These are phyloP conservation scores for Psilocybe cubensis DNA, from an alignment of 768 basidiomycete genomes.

Conservation along the genomic window DNA sequence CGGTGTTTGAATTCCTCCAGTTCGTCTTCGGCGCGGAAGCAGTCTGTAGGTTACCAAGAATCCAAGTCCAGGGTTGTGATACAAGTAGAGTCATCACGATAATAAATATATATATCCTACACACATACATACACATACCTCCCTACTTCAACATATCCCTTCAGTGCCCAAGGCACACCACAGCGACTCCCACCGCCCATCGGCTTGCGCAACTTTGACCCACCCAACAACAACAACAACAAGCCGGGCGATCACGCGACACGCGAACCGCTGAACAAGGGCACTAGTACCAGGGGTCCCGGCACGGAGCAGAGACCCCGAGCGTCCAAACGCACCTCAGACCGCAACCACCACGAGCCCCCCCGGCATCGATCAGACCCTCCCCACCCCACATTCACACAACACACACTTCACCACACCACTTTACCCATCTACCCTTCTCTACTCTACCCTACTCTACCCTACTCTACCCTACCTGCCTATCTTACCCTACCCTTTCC, in stretches of 20 bases:
- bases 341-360: conserved; percentile 28
- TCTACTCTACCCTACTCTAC: not conserved
- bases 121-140: not conserved
- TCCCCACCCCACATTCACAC: not conserved
- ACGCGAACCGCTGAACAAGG: not conserved
- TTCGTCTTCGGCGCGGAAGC: too few relatives aligned
- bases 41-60: too few relatives aligned
- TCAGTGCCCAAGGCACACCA: too few relatives aligned
- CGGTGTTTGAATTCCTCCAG: too few relatives aligned
- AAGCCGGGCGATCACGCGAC: not conserved
- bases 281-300: conserved; percentile 25
- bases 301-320: conserved; percentile 25
- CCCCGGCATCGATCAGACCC: conserved; percentile 1
- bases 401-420: not conserved
- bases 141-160: not conserved
- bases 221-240: not conserved
- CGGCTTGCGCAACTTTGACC: too few relatives aligned
- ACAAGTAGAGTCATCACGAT: too few relatives aligned
- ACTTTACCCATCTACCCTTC: not conserved
- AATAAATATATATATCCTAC: too few relatives aligned
- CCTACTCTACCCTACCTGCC: too few relatives aligned
- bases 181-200: too few relatives aligned
- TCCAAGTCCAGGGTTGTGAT: too few relatives aligned
- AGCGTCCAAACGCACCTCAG: conserved; percentile 14
- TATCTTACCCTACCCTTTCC: too few relatives aligned